Evolutionary conservation across 768 basidiomycete species (phyloP), one percentile per base, ranked within the genome.

Genomic region (Tulasnella sp.): DNA sequence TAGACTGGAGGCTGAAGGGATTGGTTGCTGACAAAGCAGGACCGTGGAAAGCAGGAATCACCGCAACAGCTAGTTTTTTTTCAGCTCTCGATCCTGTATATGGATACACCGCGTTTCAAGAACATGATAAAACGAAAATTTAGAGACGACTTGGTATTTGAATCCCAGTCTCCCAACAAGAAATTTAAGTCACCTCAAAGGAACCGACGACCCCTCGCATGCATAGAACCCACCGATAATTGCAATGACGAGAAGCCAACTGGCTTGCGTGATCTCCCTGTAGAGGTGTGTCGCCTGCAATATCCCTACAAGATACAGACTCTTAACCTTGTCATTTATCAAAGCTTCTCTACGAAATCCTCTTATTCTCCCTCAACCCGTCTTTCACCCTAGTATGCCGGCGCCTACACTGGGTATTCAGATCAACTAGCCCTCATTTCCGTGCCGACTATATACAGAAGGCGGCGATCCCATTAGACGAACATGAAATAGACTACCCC

Each of bases 281-380:
- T 77, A 42, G 83, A 83, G 77, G 83, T 83, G 39, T 77, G 83
- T n/a, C 35, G 35, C 35, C 35, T n/a, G 37, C 42, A 23, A 20
- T 7, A 23, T 18, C 48, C 35, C 3, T 57, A 11, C 23, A 7
- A n/a, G 4, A 0, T 57, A 7, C 26, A 26, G 18, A n/a, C 39
- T 3, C 18, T 13, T 44, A 20, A 29, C 18, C 26, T 9, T 7
- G 2, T 4, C n/a, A 9, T 11, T 26, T 35, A 5, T 20, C 16
- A 9, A 4, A 97, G 96, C 87, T 98, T 11, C 84, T 96, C 0
- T 91, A 92, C 81, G 89, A 95, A 77, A 87, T 97, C 20, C 92
- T 95, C 80, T 87, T 93, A n/a, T 87, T 86, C 80, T 90, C 94
- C 0, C 84, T 90, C 7, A 94, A 93, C 3, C 86, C 88, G 23